Conservation (phyloP, 305 asterid species). For the Plantago coronopus region DNA sequence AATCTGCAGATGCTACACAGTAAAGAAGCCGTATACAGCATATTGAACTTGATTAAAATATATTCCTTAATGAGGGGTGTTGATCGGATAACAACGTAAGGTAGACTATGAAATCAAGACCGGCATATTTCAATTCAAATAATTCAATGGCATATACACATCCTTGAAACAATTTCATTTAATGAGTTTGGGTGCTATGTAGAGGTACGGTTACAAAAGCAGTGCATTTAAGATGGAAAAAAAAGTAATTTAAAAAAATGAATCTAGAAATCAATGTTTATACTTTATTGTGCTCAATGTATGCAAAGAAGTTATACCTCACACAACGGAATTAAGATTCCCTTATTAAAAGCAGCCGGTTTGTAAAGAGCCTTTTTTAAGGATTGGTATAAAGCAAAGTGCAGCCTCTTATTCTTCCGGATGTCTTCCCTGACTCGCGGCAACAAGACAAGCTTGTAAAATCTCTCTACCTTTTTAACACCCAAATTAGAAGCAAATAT, state of each 20-base stretch:
- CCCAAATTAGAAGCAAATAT: conserved; percentile 88
- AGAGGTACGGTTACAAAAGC: background rate
- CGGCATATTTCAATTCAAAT: too few relatives aligned
- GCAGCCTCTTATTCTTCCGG: conserved; percentile 76
- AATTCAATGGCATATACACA: too few relatives aligned
- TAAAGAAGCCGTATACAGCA: too few relatives aligned
- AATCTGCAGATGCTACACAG: too few relatives aligned
- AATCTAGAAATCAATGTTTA: conserved; percentile 13
- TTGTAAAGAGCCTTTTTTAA: conserved; percentile 78
- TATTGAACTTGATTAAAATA: too few relatives aligned
- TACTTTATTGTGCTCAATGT: conserved; percentile 11
- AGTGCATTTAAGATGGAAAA: background rate
- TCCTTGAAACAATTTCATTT: too few relatives aligned
- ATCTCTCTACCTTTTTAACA: conserved; percentile 77
- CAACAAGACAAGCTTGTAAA: conserved; percentile 79
- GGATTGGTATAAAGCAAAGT: conserved; percentile 83
- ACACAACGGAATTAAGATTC: conserved; percentile 78
- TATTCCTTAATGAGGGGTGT: too few relatives aligned
- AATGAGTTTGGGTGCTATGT: too few relatives aligned
- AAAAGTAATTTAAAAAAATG: background rate
- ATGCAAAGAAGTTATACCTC: conserved; percentile 49
- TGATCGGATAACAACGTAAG: too few relatives aligned
- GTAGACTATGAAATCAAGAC: too few relatives aligned
- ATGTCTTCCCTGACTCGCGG: conserved; percentile 95
- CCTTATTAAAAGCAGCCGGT: conserved; percentile 96